A percentile compares a stretch with the other conserved stretches of the same genome.
These are phyloP conservation scores for Botrytis hyacinthi DNA, from an alignment of 2,329 filamentous ascomycete species.

Conservation along the genomic window DNA sequence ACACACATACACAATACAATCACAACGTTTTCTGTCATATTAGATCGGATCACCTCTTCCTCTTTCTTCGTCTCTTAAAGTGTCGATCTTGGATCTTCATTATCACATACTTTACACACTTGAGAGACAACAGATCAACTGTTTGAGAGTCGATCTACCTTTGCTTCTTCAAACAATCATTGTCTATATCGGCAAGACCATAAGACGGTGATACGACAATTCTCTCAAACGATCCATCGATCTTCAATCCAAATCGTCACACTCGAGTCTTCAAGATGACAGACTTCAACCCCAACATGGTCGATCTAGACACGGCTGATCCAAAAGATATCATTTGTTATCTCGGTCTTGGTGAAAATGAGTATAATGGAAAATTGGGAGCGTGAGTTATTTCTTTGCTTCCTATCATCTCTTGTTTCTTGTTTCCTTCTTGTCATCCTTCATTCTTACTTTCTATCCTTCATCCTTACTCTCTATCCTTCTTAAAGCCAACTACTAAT, in stretches of 20 bases:
- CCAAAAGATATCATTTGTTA: slow-evolving; percentile 50
- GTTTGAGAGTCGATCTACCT: not conserved
- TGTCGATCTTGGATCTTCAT: not conserved
- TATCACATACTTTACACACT: not conserved
- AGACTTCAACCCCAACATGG: slow-evolving; percentile 34
- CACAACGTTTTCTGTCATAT: not conserved
- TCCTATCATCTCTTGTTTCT: not conserved
- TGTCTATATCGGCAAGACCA: too few relatives aligned
- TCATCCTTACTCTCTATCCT: not conserved
- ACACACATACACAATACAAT: not conserved
- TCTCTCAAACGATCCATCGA: not conserved
- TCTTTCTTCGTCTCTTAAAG: not conserved
- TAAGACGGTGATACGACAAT: not conserved
- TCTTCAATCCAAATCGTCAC: not conserved
- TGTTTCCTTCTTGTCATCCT: not conserved
- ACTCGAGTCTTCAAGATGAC: not conserved
- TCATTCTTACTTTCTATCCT: too few relatives aligned
- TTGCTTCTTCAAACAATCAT: not conserved
- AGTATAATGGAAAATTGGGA: slow-evolving; percentile 59
- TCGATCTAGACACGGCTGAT: slow-evolving; percentile 46
- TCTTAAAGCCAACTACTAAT: not conserved
- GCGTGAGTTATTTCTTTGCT: slow-evolving; percentile 36
- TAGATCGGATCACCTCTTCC: not conserved
- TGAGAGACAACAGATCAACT: not conserved
- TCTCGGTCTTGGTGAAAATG: slow-evolving; percentile 46